Evolutionary conservation across 768 basidiomycete species (phyloP), one percentile per base, ranked within the genome.

Genomic region (Brasilioporus rufonigricans): DNA sequence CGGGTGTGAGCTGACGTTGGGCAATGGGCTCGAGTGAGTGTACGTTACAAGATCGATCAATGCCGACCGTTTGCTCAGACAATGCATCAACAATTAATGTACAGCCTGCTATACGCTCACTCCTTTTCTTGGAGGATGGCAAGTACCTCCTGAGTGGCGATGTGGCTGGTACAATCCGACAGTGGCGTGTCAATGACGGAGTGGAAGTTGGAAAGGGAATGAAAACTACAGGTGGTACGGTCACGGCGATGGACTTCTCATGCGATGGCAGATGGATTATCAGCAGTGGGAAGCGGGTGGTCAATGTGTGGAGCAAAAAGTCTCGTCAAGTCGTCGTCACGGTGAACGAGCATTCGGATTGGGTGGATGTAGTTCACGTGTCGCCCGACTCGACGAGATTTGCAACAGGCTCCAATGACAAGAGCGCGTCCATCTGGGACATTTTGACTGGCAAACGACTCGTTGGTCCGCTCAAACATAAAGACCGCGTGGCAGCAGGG

Each of bases 301-400:
- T 8, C 24, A 48, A 26, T 10, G 53, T 54, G 4, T 54, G 40
- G 53, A 35, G 31, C 24, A 41, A 10, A 23, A 33, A 13, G 19
- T 27, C 46, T 16, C 53, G 46, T 13, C 24, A 48, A 35, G 35
- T 54, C 40, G 47, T 26, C 46, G 7, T 44, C 21, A 36, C 53
- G 13, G 40, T 35, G 33, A 48, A 11, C 39, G 40, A 36, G 14
- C 47, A 44, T 16, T 36, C 40, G 11, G 19, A 18, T 0, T 55
- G 32, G 48, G 48, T 55, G 53, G 24, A 48, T 16, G 5, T 27
- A 9, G 41, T 49, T 4, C 41, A 55, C 16, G 41, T 49, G 33
- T 55, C 53, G 19, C 33, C 49, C n/a, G 59, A 60, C 18, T 60
- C 53, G n/a, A 46, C 24, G 13, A 48, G 26, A 36, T 49, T 59